Evolutionary conservation across 1,139 yeast genomes (phyloP).

Genomic region (Protomyces pachydermus): DNA sequence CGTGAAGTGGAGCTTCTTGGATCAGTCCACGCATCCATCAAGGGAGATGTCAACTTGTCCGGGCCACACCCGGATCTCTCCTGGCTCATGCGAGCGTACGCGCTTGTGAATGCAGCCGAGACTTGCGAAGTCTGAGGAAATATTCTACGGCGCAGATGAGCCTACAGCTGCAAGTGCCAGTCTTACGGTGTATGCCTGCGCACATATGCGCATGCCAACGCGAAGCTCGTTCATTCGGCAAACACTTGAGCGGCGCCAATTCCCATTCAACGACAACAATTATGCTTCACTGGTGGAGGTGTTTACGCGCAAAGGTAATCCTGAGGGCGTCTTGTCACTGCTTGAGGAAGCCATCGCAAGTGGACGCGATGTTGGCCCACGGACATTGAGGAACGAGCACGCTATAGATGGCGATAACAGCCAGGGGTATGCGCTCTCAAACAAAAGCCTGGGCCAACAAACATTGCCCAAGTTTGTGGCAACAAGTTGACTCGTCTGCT

Average conservation of each 20-base stretch:
- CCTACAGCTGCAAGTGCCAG: constrained; percentile 18
- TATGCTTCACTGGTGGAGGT: constrained; percentile 12
- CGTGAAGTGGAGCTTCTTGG: constrained; percentile 3
- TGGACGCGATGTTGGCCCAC: neutral
- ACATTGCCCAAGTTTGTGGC: constrained; percentile 16
- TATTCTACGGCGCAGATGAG: neutral
- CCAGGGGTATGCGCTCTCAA: neutral
- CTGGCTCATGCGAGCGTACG: constrained; percentile 22
- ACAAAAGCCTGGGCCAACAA: constrained; percentile 7
- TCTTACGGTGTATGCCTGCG: constrained; percentile 10
- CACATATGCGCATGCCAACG: constrained; percentile 5
- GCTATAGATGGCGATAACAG: too few species aligned
- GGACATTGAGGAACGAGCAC: constrained; percentile 1
- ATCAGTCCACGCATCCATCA: constrained; percentile 7
- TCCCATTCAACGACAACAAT: constrained; percentile 19
- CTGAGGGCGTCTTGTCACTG: constrained; percentile 4
- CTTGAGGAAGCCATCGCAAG: neutral
- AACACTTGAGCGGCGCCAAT: constrained; percentile 2
- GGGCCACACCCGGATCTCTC: constrained; percentile 10
- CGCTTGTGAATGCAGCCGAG: constrained; percentile 12
- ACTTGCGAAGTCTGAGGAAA: constrained; percentile 17
- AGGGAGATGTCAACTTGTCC: constrained; percentile 20
- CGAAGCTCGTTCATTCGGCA: constrained; percentile 11
- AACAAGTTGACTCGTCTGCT: neutral
- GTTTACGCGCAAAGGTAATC: neutral